These are phyloP conservation scores for Lunasporangiospora selenospora DNA, from an alignment of 192 early-diverging fungal genomes.

Conservation along the genomic window DNA sequence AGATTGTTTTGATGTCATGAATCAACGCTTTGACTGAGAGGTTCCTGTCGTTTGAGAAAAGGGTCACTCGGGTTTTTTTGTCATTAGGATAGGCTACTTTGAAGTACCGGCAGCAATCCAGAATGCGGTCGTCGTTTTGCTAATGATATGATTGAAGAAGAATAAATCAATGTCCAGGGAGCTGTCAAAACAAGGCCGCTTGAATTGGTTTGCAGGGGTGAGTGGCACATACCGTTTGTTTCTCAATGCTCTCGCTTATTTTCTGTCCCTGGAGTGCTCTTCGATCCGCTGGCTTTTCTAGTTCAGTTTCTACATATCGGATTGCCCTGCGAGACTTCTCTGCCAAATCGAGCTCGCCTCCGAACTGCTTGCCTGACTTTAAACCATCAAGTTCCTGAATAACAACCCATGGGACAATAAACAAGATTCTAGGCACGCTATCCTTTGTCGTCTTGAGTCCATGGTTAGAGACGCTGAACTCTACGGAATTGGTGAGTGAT, in stretches of 20 bases:
- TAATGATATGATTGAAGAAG: background rate
- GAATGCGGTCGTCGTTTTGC: slow-evolving; percentile 61
- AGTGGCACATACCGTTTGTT: slow-evolving; percentile 7
- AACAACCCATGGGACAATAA: slow-evolving; percentile 66
- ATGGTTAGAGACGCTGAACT: too few species aligned
- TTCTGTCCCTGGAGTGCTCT: slow-evolving; percentile 56
- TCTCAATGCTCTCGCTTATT: slow-evolving; percentile 51
- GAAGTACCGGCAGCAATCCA: slow-evolving; percentile 63
- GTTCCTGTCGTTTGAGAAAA: slow-evolving; percentile 67
- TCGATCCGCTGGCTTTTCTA: slow-evolving; percentile 21
- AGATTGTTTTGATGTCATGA: slow-evolving; percentile 54
- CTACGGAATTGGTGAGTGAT: slow-evolving; percentile 29
- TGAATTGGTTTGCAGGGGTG: background rate
- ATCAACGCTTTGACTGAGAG: slow-evolving; percentile 63
- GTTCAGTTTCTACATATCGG: slow-evolving; percentile 51
- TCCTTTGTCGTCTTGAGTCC: background rate
- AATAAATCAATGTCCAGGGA: background rate
- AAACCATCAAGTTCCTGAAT: slow-evolving; percentile 63
- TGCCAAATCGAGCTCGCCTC: slow-evolving; percentile 23
- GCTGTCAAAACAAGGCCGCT: background rate
- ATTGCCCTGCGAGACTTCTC: slow-evolving; percentile 57
- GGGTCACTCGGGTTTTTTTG: slow-evolving; percentile 23
- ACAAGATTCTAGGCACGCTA: slow-evolving; percentile 12
- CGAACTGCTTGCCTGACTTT: slow-evolving; percentile 33
- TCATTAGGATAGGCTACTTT: slow-evolving; percentile 33